Evolutionary conservation across 805 yeast genomes (phyloP), one percentile per base, ranked within the genome.

Genomic region (Candida methanosorbosa): DNA sequence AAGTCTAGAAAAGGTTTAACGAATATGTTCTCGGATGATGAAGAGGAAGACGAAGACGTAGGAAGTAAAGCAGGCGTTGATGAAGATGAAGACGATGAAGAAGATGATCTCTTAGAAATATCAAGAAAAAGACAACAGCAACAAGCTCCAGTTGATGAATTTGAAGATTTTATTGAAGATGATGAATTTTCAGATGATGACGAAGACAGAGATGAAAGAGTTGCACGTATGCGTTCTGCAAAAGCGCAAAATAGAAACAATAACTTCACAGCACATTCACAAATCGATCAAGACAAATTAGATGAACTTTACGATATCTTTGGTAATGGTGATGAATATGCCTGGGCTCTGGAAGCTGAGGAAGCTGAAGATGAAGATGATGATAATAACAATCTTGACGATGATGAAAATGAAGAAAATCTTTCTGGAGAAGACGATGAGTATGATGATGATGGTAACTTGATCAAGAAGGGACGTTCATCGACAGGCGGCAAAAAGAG

Each of bases 301-400:
- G 92, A 86, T 50, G 97, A 90, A 57, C 73, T 92, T 52, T 87
- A 78, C 50, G 98, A 92, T 55, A 85, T 92, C 12, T 92, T 92
- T 54, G 98, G 98, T 44, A 94, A 87, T 56, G 98, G 98, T 34
- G 87, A 79, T 43, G 97, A 90, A 52, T 92, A 92, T 58, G 96
- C 85, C 38, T 92, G 98, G 97, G 98, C 98, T 11, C 66, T 92
- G 36, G 96, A 86, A 50, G 92, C 85, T 20, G 96, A 88, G 60
- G 77, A 73, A 41, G 69, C 66, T 37, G 80, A 72, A 45, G 79
- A 71, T 33, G 74, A 63, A 19, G 75, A 74, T 23, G 57, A 62
- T 38, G 78, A 74, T n/a, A 70, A 66, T 32, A 63, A 64, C n/a
- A 77, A 65, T 30, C 50, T 54, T 9, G 64, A 54, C 17, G 39